Evolutionary conservation across 2,329 filamentous ascomycete species (phyloP), one percentile per base, ranked within the genome.

Genomic region (Aspergillus uvarum): DNA sequence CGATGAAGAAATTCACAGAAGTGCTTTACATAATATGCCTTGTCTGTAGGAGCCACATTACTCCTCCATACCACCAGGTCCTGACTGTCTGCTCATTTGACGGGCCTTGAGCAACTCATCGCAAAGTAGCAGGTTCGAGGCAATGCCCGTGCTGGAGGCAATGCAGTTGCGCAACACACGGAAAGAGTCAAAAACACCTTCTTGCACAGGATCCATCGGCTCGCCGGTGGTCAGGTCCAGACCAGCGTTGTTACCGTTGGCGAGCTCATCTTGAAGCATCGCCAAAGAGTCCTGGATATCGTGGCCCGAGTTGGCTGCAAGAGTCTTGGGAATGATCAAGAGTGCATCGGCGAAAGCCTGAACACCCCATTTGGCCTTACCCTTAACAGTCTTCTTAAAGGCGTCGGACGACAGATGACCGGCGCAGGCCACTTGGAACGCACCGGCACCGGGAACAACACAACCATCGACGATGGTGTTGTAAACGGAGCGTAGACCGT

Each of bases 391-490:
- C 82, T 92, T 96, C 69, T 84, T 84, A 81, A 98, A 96, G 19
- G 85, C 85, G 71, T 96, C 92, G 65, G 92, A 92, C 75, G 89
- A 90, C 63, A 99, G 83, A 77, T 96, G 92, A 51, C 88, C 84
- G 24, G 93, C 92, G 69, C 91, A 96, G 32, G 95, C 93, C 50
- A 99, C 88, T 78, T 99, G 95, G 87, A 96, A 99, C 53, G 95
- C 91, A 70, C 95, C 95, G 59, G 88, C 95, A 60, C 95, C 95
- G 1, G 95, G 95, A 26, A 99, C 92, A 21, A 99, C 95, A 68
- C 90, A 94, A 79, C 89, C 87, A 76, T 99, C 95, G n/a, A 98
- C 94, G 76, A 99, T 98, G 84, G 96, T 96, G 83, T 99, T 99
- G 86, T 97, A 98, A 53, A 98, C 95, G 75, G 92, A 96, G 73